Percentiles rank a stretch among this genome's conserved stretches.
phyloP scores from a whole-genome alignment of 352 stramenopile genomes.

The Pythium dissimile region DNA sequence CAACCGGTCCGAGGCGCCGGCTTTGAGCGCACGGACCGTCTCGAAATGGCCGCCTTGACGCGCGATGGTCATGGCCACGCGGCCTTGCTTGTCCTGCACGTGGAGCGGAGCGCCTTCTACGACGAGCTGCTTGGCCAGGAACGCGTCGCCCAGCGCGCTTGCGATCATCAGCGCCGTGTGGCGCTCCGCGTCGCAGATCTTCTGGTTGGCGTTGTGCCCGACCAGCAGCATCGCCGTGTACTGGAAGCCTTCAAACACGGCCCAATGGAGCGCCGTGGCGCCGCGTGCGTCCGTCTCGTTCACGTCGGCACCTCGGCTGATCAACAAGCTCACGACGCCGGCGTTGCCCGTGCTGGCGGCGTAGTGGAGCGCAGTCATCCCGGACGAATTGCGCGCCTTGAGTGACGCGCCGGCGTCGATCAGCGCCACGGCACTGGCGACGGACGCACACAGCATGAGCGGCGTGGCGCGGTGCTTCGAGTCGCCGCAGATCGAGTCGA shows the following conservation, averaged over 20 bases:
- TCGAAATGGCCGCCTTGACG: constrained; percentile 66
- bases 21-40: constrained; percentile 59
- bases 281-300: constrained; percentile 66
- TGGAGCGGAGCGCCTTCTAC: constrained; percentile 69
- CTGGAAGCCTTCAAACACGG: constrained; percentile 83
- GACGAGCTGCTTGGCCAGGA: constrained; percentile 81
- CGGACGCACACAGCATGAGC: constrained; percentile 74
- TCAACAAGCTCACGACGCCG: constrained; percentile 62
- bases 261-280: constrained; percentile 75
- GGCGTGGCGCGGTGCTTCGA: constrained; percentile 68
- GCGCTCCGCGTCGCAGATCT: constrained; percentile 58
- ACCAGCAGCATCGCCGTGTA: constrained; percentile 75
- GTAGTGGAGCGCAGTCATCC: constrained; percentile 82
- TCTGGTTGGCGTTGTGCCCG: constrained; percentile 40
- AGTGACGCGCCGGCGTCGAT: constrained; percentile 55
- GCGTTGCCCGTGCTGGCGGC: constrained; percentile 76
- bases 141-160: constrained; percentile 69
- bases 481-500: constrained; percentile 55
- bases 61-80: constrained; percentile 73
- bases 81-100: constrained; percentile 62
- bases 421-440: constrained; percentile 51
- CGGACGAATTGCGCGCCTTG: constrained; percentile 58
- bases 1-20: constrained; percentile 60
- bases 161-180: constrained; percentile 85
- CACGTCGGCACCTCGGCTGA: constrained; percentile 58